Evolutionary conservation across 352 stramenopile genomes (phyloP).

Genomic region (Elongisporangium anandrum): DNA sequence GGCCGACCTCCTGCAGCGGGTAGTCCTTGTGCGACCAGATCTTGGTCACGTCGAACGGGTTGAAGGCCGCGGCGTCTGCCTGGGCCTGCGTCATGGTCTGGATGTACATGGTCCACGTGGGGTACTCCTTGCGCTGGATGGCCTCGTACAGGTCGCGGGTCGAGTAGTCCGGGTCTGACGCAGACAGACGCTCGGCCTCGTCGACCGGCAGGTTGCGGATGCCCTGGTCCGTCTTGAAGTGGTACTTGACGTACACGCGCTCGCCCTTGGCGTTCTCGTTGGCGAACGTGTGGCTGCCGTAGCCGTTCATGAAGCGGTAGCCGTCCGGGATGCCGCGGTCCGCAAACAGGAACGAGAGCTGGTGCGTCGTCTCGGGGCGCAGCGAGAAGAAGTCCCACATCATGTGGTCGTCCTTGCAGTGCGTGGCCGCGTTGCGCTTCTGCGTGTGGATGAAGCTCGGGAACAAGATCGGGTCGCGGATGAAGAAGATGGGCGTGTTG

Average conservation of each 20-base stretch:
- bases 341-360: slow-evolving; percentile 86
- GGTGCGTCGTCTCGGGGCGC: slow-evolving; percentile 88
- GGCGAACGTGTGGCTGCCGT: slow-evolving; percentile 91
- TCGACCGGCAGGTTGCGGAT: slow-evolving; percentile 85
- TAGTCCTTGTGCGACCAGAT: slow-evolving; percentile 88
- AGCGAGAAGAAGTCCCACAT: slow-evolving; percentile 93
- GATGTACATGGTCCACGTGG: slow-evolving; percentile 88
- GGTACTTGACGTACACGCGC: slow-evolving; percentile 90
- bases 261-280: slow-evolving; percentile 81
- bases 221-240: slow-evolving; percentile 91
- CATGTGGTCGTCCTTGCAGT: slow-evolving; percentile 84
- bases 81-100: slow-evolving; percentile 89
- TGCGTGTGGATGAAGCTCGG: slow-evolving; percentile 93
- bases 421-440: slow-evolving; percentile 87
- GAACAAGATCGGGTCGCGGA: slow-evolving; percentile 91
- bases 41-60: slow-evolving; percentile 94
- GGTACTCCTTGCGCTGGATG: slow-evolving; percentile 77
- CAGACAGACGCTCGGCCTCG: slow-evolving; percentile 63
- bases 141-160: slow-evolving; percentile 91
- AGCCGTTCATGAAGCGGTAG: slow-evolving; percentile 91
- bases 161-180: slow-evolving; percentile 83
- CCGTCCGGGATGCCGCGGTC: slow-evolving; percentile 88
- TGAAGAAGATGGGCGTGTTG: slow-evolving; percentile 94
- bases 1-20: slow-evolving; percentile 83
- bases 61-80: slow-evolving; percentile 50